Base-by-base conservation (phyloP, 345 rosid genomes). In the Pugionium dolabratum region DNA sequence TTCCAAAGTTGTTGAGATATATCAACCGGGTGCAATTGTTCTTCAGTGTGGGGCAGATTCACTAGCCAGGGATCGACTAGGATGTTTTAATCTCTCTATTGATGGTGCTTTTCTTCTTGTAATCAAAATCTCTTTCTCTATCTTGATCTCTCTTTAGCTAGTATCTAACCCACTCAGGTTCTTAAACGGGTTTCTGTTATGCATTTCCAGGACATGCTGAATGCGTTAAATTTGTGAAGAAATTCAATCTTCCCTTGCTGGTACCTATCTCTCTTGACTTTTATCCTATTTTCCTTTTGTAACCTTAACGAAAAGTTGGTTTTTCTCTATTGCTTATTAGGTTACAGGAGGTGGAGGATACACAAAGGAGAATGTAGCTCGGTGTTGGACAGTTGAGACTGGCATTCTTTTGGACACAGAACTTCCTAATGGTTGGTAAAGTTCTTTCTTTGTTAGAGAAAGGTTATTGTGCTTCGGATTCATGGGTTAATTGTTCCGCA, bases 41-140 rank as follows among this genome's bases (percentile, higher is more conserved):
- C 97, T 94, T 64, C 99, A 94, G 50, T 90, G 99, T 34, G 99
- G 99, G 39, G 99, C 99, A 67, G 99, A 94, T 85, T 94, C 99
- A 45, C 85, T 94, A 47, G 99, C 99, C 53, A 87, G 97, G 54
- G 99, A 94, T 58, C 96, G 96, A 58, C 82, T 94, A 78, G 97
- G 99, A 66, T 90, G 96, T 75, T 94, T 94, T 78, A 94, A 88
- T 78, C 96, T 94, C 78, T 90, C 99, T 49, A 88, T 94, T 75
- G 97, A 94, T 81, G 99, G 99, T 94, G 81, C 81, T 72, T 73
- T 69, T 79, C 79, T 73, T 60, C 73, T 79, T 82, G 83, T 82
- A 82, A 79, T 81, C 63, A 64, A 62, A 42, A 63, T 54, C 54
- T 56, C 66, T 66, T 43, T 61, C 59, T 68, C 59, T 55, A 0